A percentile compares a stretch with the other conserved stretches of the same genome.
Evolutionary conservation across 2,329 filamentous ascomycete genomes (phyloP).

Genomic region (Catunica adiposa): DNA sequence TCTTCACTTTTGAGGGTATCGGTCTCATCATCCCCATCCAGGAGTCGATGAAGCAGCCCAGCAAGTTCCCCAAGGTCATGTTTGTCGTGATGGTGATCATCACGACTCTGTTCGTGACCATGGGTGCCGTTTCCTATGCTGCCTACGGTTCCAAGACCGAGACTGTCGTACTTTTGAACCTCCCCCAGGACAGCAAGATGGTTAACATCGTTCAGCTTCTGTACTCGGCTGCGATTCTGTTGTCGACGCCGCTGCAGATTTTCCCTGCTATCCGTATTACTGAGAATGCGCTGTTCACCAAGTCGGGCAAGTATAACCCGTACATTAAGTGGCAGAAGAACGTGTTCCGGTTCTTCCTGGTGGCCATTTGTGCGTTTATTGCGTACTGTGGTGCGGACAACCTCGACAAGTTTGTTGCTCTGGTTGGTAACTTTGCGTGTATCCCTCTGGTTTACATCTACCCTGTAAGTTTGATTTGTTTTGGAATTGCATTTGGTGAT

Average conservation of each 20-base stretch:
- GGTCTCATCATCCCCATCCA: slow-evolving; percentile 97
- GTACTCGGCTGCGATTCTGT: slow-evolving; percentile 91
- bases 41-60: slow-evolving; percentile 82
- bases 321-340: slow-evolving; percentile 99
- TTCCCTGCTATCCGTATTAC: slow-evolving; percentile 96
- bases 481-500: slow-evolving; percentile 10
- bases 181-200: slow-evolving; percentile 86
- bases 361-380: slow-evolving; percentile 68
- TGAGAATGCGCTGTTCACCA: slow-evolving; percentile 83
- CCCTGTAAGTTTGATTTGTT: slow-evolving; percentile 48
- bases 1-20: slow-evolving; percentile 97
- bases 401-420: slow-evolving; percentile 89
- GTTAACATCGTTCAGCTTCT: slow-evolving; percentile 94
- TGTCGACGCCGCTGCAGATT: slow-evolving; percentile 89
- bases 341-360: slow-evolving; percentile 81
- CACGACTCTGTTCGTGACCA: slow-evolving; percentile 73
- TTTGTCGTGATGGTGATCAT: slow-evolving; percentile 89
- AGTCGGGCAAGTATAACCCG: slow-evolving; percentile 92
- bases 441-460: slow-evolving; percentile 96
- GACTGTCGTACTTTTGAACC: slow-evolving; percentile 88
- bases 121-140: slow-evolving; percentile 87
- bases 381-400: slow-evolving; percentile 88
- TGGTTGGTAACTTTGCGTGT: slow-evolving; percentile 95
- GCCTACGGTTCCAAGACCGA: slow-evolving; percentile 91
- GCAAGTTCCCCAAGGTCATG: slow-evolving; percentile 80